Conservation (phyloP, 257 asterid genomes). For the Capsicum rhomboideum region DNA sequence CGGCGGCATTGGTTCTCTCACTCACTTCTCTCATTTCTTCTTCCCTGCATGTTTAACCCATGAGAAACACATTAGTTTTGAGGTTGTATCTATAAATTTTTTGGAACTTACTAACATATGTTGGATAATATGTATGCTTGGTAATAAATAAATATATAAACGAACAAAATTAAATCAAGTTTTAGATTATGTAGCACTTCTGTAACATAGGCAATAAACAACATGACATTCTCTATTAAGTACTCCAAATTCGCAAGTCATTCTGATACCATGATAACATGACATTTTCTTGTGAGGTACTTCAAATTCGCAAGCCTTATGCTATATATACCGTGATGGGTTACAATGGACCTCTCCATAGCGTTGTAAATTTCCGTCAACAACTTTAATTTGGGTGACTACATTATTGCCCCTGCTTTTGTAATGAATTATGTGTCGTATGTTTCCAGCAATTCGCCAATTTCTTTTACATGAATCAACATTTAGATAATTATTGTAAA, state of each 20-base stretch:
- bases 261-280: too few species aligned
- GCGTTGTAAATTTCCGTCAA: background rate
- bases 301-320: too few species aligned
- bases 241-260: background rate
- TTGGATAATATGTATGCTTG: background rate
- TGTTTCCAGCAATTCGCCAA: too few species aligned
- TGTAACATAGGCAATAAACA: background rate
- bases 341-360: background rate
- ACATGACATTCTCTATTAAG: background rate
- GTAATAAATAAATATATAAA: background rate
- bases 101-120: background rate
- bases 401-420: background rate
- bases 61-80: background rate
- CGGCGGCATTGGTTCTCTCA: slow-evolving; percentile 53
- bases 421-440: background rate
- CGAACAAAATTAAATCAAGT: background rate
- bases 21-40: slow-evolving; percentile 58
- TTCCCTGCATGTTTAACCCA: slow-evolving; percentile 39
- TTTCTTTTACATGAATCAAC: too few species aligned
- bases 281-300: too few species aligned
- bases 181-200: background rate
- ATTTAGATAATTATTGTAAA: too few species aligned
- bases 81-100: background rate
- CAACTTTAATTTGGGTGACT: background rate
- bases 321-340: background rate